phyloP scores from a whole-genome alignment of 495 filamentous ascomycete genomes.

The Penicillium pulvis region DNA sequence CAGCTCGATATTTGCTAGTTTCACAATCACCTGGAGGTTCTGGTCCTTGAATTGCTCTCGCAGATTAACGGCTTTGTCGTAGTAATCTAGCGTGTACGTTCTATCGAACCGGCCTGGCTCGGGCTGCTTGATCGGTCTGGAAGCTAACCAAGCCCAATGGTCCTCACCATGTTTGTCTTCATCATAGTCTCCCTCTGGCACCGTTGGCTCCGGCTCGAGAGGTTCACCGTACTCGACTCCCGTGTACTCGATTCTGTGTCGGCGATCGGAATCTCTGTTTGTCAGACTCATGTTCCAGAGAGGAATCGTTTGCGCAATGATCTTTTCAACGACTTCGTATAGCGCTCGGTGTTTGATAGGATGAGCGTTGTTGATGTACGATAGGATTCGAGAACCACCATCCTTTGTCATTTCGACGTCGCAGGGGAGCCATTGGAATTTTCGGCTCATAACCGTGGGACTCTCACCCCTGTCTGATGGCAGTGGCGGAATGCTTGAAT shows the following conservation, averaged over 20 bases:
- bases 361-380: conserved; percentile 65
- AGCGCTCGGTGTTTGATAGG: conserved; percentile 47
- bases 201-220: conserved; percentile 9
- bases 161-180: neutral
- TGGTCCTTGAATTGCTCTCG: conserved; percentile 24
- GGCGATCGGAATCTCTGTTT: neutral
- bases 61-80: conserved; percentile 27
- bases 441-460: conserved; percentile 3
- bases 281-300: conserved; percentile 48
- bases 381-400: conserved; percentile 31
- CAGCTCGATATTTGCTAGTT: conserved; percentile 63
- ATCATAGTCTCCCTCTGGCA: neutral
- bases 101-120: conserved; percentile 38
- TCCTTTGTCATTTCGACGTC: conserved; percentile 48
- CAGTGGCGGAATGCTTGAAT: neutral
- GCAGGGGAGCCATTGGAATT: conserved; percentile 63
- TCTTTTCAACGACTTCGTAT: conserved; percentile 53
- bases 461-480: neutral
- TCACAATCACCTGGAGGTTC: conserved; percentile 65
- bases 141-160: conserved; percentile 4
- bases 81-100: neutral
- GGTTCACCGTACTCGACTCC: conserved; percentile 20
- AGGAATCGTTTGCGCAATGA: conserved; percentile 52
- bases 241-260: conserved; percentile 20
- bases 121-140: conserved; percentile 29